A percentile compares a stretch with the other conserved stretches of the same genome.
These are phyloP conservation scores for Pezicula neosporulosa DNA, from an alignment of 2,329 filamentous ascomycete genomes.

Conservation along the genomic window DNA sequence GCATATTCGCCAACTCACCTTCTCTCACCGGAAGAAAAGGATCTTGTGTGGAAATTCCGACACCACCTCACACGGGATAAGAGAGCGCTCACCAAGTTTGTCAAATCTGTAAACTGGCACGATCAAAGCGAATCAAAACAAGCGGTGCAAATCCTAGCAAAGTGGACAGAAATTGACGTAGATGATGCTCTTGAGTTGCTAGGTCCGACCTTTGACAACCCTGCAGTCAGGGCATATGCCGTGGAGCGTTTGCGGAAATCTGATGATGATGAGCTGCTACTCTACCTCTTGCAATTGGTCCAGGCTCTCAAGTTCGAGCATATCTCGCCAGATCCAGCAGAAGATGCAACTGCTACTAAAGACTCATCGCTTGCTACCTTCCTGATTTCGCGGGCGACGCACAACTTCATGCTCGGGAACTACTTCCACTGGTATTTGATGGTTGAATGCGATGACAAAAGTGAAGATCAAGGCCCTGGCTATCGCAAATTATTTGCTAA, in stretches of 20 bases:
- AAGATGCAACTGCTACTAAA: constrained; percentile 56
- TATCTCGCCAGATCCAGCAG: constrained; percentile 58
- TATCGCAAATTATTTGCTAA: constrained; percentile 86
- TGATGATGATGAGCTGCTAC: constrained; percentile 83
- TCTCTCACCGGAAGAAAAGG: constrained; percentile 86
- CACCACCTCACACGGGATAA: constrained; percentile 94
- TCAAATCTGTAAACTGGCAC: constrained; percentile 95
- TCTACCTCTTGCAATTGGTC: constrained; percentile 91
- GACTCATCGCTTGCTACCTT: constrained; percentile 89
- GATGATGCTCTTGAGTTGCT: constrained; percentile 94
- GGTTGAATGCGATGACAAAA: constrained; percentile 82
- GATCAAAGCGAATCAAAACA: constrained; percentile 83
- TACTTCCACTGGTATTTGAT: constrained; percentile 98
- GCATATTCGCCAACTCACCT: constrained; percentile 89
- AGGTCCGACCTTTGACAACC: constrained; percentile 87
- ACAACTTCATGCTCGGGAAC: constrained; percentile 88
- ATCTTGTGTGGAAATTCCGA: constrained; percentile 95
- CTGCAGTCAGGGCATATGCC: constrained; percentile 85
- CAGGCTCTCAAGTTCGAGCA: constrained; percentile 94
- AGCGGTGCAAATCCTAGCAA: constrained; percentile 82
- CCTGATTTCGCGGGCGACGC: constrained; percentile 80
- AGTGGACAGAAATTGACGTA: constrained; percentile 96
- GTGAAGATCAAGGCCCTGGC: constrained; percentile 68
- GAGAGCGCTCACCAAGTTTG: constrained; percentile 88
- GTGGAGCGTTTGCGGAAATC: constrained; percentile 89